Base-by-base conservation (phyloP, 176 grass and related monocot genomes). In the Luzula sylvatica region DNA sequence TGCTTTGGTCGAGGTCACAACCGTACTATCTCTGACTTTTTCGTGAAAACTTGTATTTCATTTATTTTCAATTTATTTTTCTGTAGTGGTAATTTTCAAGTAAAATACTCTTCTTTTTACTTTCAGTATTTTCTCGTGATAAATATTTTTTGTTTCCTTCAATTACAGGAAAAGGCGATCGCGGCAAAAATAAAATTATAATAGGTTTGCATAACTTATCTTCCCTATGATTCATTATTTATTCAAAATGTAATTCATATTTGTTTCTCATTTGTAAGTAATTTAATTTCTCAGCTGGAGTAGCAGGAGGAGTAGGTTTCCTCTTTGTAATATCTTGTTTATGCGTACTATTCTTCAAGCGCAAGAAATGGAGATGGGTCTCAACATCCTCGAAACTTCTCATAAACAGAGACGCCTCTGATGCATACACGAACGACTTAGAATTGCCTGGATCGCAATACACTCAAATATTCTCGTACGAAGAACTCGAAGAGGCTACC, bases 401-500 rank as follows among this genome's bases (percentile, higher is more conserved):
- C 3, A 50, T 50, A 29, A 35, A 35, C 30, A 77, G 62, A 42
- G 46, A 53, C 47, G 65, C 72, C 44, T 78, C 83, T 5, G 52
- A 48, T 3, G 58, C 32, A 52, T 83, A 65, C 47, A 67, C 67
- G 18, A 58, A 72, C 45, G 72, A 87, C 54, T 49, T 56, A 21
- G 81, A 87, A 42, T 32, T 86, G 67, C 46, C 22, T 53, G 59
- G 45, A 13, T 65, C 50, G 1, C 75, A 22, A 15, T 65, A 58
- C 26, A 75, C 69, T 13, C 79, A 83, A 43, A 83, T 94, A 51
- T 94, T 94, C 55, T 68, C 75, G 21, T 87, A 81, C 2, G 79
- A 87, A 15, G 83, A 94, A 38, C 88, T 94, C 46, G 69, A 75
- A 66, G 61, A 69, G 55, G 88, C 79, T 53, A 94, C 88, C 18